Conservation (phyloP, 805 yeast genomes). For the Crinitomyces ghanaensis region DNA sequence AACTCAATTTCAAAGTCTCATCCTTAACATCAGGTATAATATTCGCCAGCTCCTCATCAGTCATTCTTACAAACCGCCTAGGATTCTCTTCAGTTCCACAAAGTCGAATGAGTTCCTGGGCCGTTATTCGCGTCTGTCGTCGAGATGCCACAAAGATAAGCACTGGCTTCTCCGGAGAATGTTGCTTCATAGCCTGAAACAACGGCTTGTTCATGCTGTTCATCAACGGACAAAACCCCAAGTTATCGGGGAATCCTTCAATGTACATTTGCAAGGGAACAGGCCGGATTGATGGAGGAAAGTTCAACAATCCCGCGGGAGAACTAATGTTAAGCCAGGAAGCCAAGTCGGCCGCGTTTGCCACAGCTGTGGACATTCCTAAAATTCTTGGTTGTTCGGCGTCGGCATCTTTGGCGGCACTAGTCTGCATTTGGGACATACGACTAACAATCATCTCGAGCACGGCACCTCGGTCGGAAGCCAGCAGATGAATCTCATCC, state of each 20-base stretch:
- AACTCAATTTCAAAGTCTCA: conserved; percentile 62
- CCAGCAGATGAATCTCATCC: conserved; percentile 79
- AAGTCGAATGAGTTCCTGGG: conserved; percentile 63
- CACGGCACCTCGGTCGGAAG: conserved; percentile 80
- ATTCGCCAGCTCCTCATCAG: conserved; percentile 47
- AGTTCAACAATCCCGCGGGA: conserved; percentile 53
- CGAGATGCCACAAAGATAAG: conserved; percentile 77
- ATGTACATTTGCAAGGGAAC: conserved; percentile 80
- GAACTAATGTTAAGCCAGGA: conserved; percentile 66
- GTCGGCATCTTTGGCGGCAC: conserved; percentile 50
- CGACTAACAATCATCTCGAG: conserved; percentile 84
- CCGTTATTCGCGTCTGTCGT: conserved; percentile 71
- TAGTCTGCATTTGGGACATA: conserved; percentile 59
- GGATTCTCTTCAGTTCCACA: conserved; percentile 75
- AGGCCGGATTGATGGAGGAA: conserved; percentile 73
- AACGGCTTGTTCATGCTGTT: conserved; percentile 85
- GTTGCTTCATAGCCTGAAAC: conserved; percentile 83
- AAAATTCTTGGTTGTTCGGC: conserved; percentile 50
- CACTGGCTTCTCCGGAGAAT: conserved; percentile 77
- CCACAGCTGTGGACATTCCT: conserved; percentile 79
- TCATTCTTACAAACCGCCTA: conserved; percentile 54
- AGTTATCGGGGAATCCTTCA: conserved; percentile 74
- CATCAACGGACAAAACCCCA: conserved; percentile 77
- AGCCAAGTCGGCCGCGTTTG: conserved; percentile 78
- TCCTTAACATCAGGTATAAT: conserved; percentile 54